Conservation (phyloP, 1,284 basidiomycete genomes). For the Sporisorium iseilematis-ciliati region DNA sequence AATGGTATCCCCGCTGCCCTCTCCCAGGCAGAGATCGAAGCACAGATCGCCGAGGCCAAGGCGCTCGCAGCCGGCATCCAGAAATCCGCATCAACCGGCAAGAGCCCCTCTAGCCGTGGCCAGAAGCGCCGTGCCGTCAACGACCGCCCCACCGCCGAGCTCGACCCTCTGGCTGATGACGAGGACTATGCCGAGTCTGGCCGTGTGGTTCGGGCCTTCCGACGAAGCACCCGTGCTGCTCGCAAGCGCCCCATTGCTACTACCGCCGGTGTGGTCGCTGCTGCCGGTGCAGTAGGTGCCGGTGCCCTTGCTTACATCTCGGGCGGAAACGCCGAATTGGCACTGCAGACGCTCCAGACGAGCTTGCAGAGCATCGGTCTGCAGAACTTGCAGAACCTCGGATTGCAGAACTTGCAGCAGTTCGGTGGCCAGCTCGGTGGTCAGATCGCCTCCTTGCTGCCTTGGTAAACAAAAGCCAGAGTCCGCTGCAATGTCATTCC, state of each 20-base stretch:
- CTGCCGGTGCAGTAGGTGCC: conserved; percentile 63
- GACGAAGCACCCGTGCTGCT: conserved; percentile 50
- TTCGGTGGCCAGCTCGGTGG: conserved; percentile 39
- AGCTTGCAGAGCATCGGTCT: conserved; percentile 58
- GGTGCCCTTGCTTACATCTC: conserved; percentile 65
- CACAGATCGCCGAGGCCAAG: conserved; percentile 62
- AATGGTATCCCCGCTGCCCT: conserved; percentile 42
- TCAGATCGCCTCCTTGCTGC: conserved; percentile 37
- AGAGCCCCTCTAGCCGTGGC: conserved; percentile 25
- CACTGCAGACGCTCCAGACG: conserved; percentile 57
- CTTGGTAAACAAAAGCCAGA: conserved; percentile 22
- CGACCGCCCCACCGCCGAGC: conserved; percentile 52
- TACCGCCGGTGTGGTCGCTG: conserved; percentile 59
- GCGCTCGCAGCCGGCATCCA: conserved; percentile 62
- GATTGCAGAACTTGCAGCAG: conserved; percentile 40
- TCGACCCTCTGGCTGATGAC: conserved; percentile 51
- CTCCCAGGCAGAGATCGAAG: conserved; percentile 62
- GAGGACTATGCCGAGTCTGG: conserved; percentile 51
- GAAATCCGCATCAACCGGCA: conserved; percentile 24
- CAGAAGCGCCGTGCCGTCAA: conserved; percentile 63
- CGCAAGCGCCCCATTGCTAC: conserved; percentile 59
- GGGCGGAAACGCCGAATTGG: conserved; percentile 56
- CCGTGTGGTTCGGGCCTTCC: conserved; percentile 47
- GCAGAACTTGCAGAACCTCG: conserved; percentile 56
- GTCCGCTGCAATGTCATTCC: background rate